Conservation (phyloP, 192 early-diverging fungal genomes). For the Mortierella alpina region DNA sequence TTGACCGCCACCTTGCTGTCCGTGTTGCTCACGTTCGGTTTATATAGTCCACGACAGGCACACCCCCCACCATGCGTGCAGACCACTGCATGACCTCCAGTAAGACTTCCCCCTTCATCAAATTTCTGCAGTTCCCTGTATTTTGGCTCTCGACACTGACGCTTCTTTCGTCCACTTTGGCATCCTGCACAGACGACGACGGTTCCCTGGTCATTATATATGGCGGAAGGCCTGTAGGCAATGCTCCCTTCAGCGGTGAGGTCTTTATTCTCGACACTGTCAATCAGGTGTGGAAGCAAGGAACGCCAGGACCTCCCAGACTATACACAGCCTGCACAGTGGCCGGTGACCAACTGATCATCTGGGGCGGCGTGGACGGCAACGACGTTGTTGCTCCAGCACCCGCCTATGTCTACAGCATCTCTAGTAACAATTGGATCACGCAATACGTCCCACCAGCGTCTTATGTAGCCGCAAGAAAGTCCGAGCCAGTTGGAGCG, state of each 20-base stretch:
- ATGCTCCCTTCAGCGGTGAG: constrained; percentile 3
- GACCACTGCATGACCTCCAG: constrained; percentile 41
- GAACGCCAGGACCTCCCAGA: constrained; percentile 16
- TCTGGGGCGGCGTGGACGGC: constrained; percentile 29
- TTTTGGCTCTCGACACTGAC: neutral
- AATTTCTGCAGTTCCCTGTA: neutral
- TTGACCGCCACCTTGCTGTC: neutral
- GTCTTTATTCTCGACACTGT: constrained; percentile 33
- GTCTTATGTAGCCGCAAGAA: constrained; percentile 7
- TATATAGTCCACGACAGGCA: constrained; percentile 12
- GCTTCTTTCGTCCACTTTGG: neutral
- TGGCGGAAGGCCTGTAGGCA: constrained; percentile 14
- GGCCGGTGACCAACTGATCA: constrained; percentile 22
- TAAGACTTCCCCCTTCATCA: constrained; percentile 10
- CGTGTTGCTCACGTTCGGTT: neutral
- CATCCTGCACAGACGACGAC: constrained; percentile 29
- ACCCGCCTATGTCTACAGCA: constrained; percentile 17
- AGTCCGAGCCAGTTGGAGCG: neutral
- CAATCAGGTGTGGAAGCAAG: constrained; percentile 13
- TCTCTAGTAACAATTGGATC: constrained; percentile 17
- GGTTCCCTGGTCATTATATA: constrained; percentile 24
- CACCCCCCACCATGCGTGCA: constrained; percentile 24
- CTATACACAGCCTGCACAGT: constrained; percentile 29
- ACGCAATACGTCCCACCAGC: constrained; percentile 19
- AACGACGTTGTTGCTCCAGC: neutral